Conservation (phyloP, 2,329 filamentous ascomycete genomes). For the Botryotinia globosa region DNA sequence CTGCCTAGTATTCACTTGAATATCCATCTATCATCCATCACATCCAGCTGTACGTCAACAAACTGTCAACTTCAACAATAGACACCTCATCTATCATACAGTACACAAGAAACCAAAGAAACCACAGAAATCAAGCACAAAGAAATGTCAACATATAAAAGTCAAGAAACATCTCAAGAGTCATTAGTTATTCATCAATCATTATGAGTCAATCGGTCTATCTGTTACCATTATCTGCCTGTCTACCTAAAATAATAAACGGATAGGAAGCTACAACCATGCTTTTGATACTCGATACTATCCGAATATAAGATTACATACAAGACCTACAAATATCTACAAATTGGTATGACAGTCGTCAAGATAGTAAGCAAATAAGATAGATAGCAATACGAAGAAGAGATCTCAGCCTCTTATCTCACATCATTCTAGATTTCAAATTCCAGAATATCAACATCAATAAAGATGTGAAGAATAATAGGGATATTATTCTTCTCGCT, state of each 20-base stretch:
- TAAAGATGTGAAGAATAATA: too few species aligned
- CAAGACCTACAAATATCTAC: neutral
- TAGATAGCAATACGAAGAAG: neutral
- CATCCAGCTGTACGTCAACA: neutral
- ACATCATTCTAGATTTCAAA: neutral
- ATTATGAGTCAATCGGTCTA: neutral
- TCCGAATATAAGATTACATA: neutral
- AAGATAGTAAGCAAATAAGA: neutral
- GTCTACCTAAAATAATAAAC: too few species aligned
- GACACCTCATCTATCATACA: too few species aligned
- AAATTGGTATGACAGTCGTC: neutral
- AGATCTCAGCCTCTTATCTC: neutral
- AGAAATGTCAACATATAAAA: neutral
- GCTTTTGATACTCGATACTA: neutral
- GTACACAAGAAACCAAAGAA: neutral
- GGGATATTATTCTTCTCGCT: neutral
- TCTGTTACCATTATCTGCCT: neutral
- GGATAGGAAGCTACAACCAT: neutral
- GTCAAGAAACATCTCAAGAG: neutral
- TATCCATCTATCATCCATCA: neutral
- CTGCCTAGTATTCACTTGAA: neutral
- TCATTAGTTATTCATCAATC: neutral
- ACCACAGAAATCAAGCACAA: too few species aligned
- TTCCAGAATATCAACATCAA: neutral
- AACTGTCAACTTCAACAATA: neutral